phyloP scores from a whole-genome alignment of 2,329 filamentous ascomycete species.

The Diaporthe batatas region DNA sequence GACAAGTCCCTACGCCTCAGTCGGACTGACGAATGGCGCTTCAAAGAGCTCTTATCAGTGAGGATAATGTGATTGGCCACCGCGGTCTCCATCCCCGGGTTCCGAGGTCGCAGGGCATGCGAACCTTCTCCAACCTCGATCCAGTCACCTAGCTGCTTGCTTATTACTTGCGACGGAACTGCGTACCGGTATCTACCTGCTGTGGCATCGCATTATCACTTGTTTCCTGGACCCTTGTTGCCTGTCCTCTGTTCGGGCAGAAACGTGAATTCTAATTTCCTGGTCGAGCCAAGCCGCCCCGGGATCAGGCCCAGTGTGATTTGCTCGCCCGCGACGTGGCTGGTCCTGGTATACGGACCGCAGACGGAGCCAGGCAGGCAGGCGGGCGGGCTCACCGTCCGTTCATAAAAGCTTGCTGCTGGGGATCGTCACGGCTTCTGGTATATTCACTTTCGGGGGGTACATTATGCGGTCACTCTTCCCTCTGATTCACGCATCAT shows the following conservation, averaged over 20 bases:
- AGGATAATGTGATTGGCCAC: conserved; percentile 14
- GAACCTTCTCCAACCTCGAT: conserved; percentile 8
- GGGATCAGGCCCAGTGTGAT: neutral
- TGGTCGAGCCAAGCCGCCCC: conserved; percentile 1
- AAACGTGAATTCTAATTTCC: neutral
- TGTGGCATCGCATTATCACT: conserved; percentile 5
- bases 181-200: too few species aligned
- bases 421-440: neutral
- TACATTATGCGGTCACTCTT: conserved; percentile 26
- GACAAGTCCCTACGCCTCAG: neutral
- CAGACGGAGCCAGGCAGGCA: neutral
- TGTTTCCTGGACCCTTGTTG: conserved; percentile 7
- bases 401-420: neutral
- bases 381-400: conserved; percentile 12
- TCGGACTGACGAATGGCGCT: neutral
- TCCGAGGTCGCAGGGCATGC: conserved; percentile 19
- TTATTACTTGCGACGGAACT: neutral
- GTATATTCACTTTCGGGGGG: neutral
- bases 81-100: neutral
- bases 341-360: neutral
- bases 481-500: conserved; percentile 20
- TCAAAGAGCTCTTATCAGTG: conserved; percentile 12
- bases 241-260: neutral
- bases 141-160: neutral
- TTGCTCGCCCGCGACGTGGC: conserved; percentile 23